These are phyloP conservation scores for Neurospora sp. DNA, from an alignment of 495 filamentous ascomycete genomes.

Conservation along the genomic window DNA sequence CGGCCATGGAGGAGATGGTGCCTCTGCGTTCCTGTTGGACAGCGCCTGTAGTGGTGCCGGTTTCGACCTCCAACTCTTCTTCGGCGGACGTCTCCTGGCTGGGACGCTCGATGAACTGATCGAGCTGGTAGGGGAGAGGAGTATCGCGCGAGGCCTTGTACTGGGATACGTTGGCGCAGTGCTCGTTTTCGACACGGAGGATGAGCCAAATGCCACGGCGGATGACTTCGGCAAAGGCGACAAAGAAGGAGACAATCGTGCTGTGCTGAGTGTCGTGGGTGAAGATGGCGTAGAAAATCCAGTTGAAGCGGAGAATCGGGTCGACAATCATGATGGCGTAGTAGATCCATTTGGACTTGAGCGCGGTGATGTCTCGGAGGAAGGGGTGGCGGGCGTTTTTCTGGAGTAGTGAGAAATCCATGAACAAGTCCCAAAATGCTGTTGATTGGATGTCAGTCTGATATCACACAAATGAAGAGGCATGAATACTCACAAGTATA, in stretches of 20 bases:
- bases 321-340: slow-evolving; percentile 77
- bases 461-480: background rate
- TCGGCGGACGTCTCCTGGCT: slow-evolving; percentile 7
- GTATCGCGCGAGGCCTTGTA: slow-evolving; percentile 77
- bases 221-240: slow-evolving; percentile 66
- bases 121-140: slow-evolving; percentile 67
- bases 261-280: slow-evolving; percentile 68
- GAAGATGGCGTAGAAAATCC: slow-evolving; percentile 91
- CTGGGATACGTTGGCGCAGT: slow-evolving; percentile 75
- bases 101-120: slow-evolving; percentile 22
- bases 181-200: slow-evolving; percentile 94
- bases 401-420: slow-evolving; percentile 88
- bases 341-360: slow-evolving; percentile 69
- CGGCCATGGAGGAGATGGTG: background rate
- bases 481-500: slow-evolving; percentile 56
- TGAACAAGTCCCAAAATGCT: slow-evolving; percentile 91
- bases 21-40: background rate
- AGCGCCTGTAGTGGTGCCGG: background rate
- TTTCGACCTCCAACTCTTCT: background rate
- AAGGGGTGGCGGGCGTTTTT: slow-evolving; percentile 56
- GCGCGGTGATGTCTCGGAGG: slow-evolving; percentile 70
- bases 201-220: slow-evolving; percentile 82
- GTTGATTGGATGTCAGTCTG: background rate
- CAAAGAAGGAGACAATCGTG: slow-evolving; percentile 62
- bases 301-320: slow-evolving; percentile 84